Percentiles rank a stretch among this genome's conserved stretches.
Evolutionary conservation across 352 stramenopile genomes (phyloP).

Genomic region (Phytophthora hybrid): DNA sequence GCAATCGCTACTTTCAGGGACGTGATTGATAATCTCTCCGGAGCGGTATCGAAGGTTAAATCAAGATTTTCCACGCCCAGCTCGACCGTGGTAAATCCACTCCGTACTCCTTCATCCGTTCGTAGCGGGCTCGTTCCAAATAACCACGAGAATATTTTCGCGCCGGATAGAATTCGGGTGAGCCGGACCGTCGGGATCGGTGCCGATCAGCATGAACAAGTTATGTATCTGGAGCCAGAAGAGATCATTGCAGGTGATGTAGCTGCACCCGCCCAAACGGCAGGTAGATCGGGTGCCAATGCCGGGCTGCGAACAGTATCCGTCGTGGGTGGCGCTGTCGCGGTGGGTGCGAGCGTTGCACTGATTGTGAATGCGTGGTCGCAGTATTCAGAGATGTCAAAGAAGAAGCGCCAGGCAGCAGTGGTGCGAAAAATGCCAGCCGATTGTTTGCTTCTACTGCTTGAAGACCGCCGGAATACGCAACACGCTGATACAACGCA

Average conservation of each 20-base stretch:
- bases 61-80: conserved; percentile 75
- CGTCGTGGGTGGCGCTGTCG: conserved; percentile 78
- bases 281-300: conserved; percentile 28
- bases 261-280: conserved; percentile 43
- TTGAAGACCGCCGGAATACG: conserved; percentile 66
- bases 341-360: conserved; percentile 79
- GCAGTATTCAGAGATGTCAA: conserved; percentile 78
- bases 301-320: conserved; percentile 64
- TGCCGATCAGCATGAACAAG: conserved; percentile 65
- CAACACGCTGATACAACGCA: conserved; percentile 41
- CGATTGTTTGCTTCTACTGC: conserved; percentile 72
- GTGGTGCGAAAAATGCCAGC: conserved; percentile 79
- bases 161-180: conserved; percentile 74
- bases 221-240: conserved; percentile 84
- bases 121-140: conserved; percentile 63
- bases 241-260: conserved; percentile 72
- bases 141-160: conserved; percentile 90
- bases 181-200: conserved; percentile 64
- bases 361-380: conserved; percentile 85
- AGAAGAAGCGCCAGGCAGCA: conserved; percentile 69
- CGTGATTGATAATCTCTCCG: conserved; percentile 71
- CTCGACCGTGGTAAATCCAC: conserved; percentile 70
- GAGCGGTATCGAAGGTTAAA: conserved; percentile 63
- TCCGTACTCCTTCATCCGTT: conserved; percentile 43
- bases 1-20: conserved; percentile 83